Conservation (phyloP, 139 green algal genomes). For the Desmodesmus armatus region DNA sequence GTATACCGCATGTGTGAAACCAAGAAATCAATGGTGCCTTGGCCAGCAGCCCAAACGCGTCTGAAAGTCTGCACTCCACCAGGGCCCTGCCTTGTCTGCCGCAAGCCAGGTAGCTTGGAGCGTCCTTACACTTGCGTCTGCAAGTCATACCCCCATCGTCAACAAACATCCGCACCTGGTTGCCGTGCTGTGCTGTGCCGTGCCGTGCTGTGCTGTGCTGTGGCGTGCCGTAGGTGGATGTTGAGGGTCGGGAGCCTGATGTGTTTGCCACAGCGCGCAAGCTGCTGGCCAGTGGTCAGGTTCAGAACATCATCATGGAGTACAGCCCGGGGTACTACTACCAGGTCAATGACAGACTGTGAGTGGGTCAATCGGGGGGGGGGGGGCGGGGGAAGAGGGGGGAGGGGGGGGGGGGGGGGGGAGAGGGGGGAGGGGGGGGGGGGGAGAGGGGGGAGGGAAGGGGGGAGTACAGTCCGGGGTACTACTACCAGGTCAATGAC, state of each 20-base stretch:
- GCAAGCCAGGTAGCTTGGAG: background rate
- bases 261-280: background rate
- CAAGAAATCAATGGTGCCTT: too few species aligned
- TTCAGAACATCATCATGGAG: slow-evolving; percentile 1
- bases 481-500: background rate
- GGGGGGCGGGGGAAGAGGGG: too few species aligned
- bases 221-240: background rate
- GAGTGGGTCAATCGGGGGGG: background rate
- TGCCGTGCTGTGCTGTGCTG: too few species aligned
- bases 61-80: too few species aligned
- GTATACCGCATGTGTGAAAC: too few species aligned
- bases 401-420: too few species aligned
- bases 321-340: background rate
- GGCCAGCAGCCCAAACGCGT: too few species aligned
- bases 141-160: too few species aligned
- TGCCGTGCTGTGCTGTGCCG: too few species aligned
- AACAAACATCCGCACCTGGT: too few species aligned
- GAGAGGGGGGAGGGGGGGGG: too few species aligned
- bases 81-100: background rate
- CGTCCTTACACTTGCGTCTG: too few species aligned
- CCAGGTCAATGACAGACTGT: background rate
- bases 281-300: background rate
- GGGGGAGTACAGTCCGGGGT: background rate
- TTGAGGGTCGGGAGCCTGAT: background rate
- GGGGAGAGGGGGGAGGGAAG: background rate